These are phyloP conservation scores for Stromatinia cepivora DNA, from an alignment of 2,329 filamentous ascomycete genomes.

Conservation along the genomic window DNA sequence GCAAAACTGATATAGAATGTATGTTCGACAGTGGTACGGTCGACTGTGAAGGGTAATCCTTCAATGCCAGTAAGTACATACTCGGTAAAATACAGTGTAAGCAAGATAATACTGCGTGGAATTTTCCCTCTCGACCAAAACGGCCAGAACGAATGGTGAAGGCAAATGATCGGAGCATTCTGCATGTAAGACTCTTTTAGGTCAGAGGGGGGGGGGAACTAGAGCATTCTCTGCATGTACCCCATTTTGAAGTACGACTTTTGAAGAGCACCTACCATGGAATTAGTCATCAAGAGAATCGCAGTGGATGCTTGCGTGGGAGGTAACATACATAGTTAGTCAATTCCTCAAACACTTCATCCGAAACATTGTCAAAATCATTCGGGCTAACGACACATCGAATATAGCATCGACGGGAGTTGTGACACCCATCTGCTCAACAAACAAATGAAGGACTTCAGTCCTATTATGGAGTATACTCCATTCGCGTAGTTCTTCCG, in stretches of 20 bases:
- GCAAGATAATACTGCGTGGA: neutral
- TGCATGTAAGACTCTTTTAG: no score
- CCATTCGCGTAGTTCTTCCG: neutral
- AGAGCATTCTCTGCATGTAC: no score
- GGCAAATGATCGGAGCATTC: no score
- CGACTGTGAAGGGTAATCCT: fast-evolving
- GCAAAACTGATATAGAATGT: neutral
- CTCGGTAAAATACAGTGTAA: neutral
- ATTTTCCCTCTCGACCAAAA: no score
- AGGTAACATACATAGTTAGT: neutral
- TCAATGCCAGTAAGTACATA: no score
- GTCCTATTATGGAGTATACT: neutral
- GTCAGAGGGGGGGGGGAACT: no score
- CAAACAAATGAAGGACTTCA: neutral
- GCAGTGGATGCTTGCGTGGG: no score
- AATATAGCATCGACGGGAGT: neutral
- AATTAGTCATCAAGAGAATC: neutral
- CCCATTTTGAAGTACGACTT: no score
- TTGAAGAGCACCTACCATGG: neutral
- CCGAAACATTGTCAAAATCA: neutral
- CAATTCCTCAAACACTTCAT: neutral
- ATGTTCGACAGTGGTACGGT: fast-evolving
- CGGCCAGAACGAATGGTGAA: no score
- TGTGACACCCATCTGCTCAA: fast-evolving
- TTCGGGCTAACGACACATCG: neutral